A percentile compares a stretch with the other conserved stretches of the same genome.
Evolutionary conservation across 2,329 filamentous ascomycete genomes (phyloP).

Genomic region (Magnaporthiopsis poae): DNA sequence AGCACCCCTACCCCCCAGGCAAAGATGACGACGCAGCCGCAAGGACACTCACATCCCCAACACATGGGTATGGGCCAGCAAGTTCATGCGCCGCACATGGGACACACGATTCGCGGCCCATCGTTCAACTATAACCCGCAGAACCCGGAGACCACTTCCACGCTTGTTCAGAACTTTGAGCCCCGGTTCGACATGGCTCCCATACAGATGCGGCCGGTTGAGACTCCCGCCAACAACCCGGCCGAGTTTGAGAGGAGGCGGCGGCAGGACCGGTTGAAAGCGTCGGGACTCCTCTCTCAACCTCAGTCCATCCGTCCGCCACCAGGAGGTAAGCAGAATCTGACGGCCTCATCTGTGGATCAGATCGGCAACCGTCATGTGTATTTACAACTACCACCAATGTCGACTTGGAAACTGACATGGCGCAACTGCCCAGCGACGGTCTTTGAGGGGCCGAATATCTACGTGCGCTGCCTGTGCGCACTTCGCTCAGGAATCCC

Average conservation of each 20-base stretch:
- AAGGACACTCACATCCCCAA: conserved; percentile 18
- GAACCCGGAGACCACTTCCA: conserved; percentile 46
- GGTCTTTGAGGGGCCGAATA: conserved; percentile 70
- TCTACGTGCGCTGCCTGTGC: conserved; percentile 80
- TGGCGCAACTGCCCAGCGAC: conserved; percentile 21
- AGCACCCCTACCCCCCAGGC: conserved; percentile 17
- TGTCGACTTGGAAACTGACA: conserved; percentile 14
- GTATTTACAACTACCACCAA: background rate
- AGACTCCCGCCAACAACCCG: conserved; percentile 66
- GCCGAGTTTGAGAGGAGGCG: conserved; percentile 54
- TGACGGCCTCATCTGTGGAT: background rate
- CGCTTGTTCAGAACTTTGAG: conserved; percentile 59
- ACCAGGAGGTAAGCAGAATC: conserved; percentile 47
- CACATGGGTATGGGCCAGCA: conserved; percentile 11
- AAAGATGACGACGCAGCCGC: conserved; percentile 16
- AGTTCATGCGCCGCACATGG: conserved; percentile 19
- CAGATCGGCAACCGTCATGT: background rate
- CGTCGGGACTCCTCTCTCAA: conserved; percentile 35
- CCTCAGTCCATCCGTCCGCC: conserved; percentile 38
- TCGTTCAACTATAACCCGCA: conserved; percentile 42
- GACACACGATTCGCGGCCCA: conserved; percentile 28
- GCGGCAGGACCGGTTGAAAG: conserved; percentile 29
- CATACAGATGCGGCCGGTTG: conserved; percentile 60
- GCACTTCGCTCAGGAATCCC: conserved; percentile 70
- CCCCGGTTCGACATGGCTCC: conserved; percentile 49